phyloP scores from a whole-genome alignment of 768 basidiomycete species.

The Auricularia heimuer region DNA sequence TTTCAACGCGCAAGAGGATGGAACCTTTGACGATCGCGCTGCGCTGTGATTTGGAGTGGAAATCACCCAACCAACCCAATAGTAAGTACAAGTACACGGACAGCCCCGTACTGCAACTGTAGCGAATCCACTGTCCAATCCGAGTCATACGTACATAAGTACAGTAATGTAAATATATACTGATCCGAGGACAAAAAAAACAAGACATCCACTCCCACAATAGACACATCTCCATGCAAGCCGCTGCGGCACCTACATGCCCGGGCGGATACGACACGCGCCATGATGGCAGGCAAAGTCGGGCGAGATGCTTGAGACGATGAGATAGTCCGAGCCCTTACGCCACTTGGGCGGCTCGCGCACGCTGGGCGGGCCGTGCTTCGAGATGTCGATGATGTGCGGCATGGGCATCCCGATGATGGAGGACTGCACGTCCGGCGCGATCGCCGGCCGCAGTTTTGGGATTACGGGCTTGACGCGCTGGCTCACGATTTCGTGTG shows the following conservation, averaged over 20 bases:
- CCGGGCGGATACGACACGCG: not conserved
- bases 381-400: not conserved
- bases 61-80: no score
- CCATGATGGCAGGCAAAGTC: not conserved
- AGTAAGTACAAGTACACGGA: no score
- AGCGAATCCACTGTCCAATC: no score
- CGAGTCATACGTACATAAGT: no score
- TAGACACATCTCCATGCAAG: no score
- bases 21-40: no score
- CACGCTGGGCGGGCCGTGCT: not conserved
- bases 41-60: no score
- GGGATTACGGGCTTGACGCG: not conserved
- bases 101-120: no score
- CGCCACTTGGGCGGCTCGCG: not conserved
- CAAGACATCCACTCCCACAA: no score
- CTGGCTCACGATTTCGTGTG: not conserved
- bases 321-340: not conserved
- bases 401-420: not conserved
- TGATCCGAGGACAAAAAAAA: no score
- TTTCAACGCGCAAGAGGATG: no score
- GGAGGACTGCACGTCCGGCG: not conserved
- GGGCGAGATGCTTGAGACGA: not conserved
- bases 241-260: not conserved
- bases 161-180: no score
- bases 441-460: not conserved